These are phyloP conservation scores for Raphanus raphanistrum DNA, from an alignment of 345 rosid species.

Conservation along the genomic window DNA sequence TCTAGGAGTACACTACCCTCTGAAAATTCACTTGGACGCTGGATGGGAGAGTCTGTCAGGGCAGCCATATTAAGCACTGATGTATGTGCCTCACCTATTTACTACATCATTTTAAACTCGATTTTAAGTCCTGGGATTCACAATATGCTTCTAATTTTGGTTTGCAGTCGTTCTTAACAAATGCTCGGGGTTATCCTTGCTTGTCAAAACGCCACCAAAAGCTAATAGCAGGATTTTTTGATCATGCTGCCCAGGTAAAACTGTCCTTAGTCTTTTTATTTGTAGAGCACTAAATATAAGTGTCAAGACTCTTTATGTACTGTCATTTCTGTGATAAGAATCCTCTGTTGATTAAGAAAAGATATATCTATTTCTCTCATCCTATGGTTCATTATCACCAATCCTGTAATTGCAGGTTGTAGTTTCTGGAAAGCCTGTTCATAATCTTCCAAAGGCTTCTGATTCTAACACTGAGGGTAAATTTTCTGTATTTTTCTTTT, in stretches of 20 bases:
- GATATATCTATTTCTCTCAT: background rate
- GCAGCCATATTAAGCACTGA: conserved; percentile 77
- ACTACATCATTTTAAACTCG: background rate
- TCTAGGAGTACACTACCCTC: conserved; percentile 59
- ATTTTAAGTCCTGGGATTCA: background rate
- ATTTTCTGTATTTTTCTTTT: background rate
- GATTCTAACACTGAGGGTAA: conserved; percentile 30
- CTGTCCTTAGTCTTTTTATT: background rate
- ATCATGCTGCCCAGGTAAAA: conserved; percentile 86
- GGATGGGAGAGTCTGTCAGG: conserved; percentile 97
- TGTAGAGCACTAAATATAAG: background rate
- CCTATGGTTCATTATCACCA: conserved; percentile 3
- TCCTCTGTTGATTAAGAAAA: background rate
- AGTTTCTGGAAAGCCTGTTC: conserved; percentile 41
- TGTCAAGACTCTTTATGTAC: background rate
- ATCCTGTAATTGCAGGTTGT: conserved; percentile 35
- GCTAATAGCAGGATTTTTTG: conserved; percentile 67
- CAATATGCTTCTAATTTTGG: background rate
- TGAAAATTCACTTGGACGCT: conserved; percentile 72
- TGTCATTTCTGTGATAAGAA: background rate
- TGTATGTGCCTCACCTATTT: conserved; percentile 42
- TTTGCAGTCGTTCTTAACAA: conserved; percentile 47
- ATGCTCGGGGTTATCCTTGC: conserved; percentile 91
- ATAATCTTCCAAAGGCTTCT: conserved; percentile 29
- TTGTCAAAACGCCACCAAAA: conserved; percentile 89